A percentile compares a stretch with the other conserved stretches of the same genome.
Conservation (phyloP, 2,329 filamentous ascomycete species). For the Periconia sp. region DNA sequence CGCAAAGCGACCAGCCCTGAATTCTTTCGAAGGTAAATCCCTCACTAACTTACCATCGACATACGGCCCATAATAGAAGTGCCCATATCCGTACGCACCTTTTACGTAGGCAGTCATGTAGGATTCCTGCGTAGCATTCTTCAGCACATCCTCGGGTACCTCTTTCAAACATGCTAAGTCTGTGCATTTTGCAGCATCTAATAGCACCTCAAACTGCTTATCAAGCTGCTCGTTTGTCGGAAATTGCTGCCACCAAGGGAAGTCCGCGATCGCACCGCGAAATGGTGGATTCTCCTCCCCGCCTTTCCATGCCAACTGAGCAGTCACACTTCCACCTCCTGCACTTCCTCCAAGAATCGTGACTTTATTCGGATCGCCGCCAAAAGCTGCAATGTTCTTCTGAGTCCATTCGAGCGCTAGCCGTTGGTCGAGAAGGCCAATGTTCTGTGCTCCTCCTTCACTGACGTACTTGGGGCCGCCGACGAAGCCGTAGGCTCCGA, state of each 20-base stretch:
- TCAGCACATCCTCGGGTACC: slow-evolving; percentile 13
- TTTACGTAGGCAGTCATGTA: slow-evolving; percentile 22
- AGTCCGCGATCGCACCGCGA: slow-evolving; percentile 41
- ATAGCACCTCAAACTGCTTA: slow-evolving; percentile 34
- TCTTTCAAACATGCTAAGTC: slow-evolving; percentile 33
- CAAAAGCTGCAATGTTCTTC: slow-evolving; percentile 54
- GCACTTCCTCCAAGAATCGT: slow-evolving; percentile 65
- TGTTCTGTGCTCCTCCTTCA: slow-evolving; percentile 63
- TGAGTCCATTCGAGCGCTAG: slow-evolving; percentile 64
- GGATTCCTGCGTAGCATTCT: slow-evolving; percentile 23
- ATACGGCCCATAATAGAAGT: slow-evolving; percentile 44
- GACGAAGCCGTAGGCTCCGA: slow-evolving; percentile 66
- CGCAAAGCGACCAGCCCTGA: slow-evolving; percentile 39
- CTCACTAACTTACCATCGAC: slow-evolving; percentile 42
- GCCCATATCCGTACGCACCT: slow-evolving; percentile 35
- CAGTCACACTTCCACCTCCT: slow-evolving; percentile 60
- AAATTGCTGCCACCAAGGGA: slow-evolving; percentile 46
- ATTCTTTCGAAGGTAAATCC: slow-evolving; percentile 39
- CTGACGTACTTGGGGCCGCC: slow-evolving; percentile 59
- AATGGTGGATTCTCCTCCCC: slow-evolving; percentile 43
- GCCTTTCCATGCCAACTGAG: slow-evolving; percentile 40
- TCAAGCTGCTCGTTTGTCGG: slow-evolving; percentile 35
- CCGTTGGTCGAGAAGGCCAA: slow-evolving; percentile 66
- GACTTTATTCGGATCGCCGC: slow-evolving; percentile 62
- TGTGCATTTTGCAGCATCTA: slow-evolving; percentile 32